Evolutionary conservation across 176 grass and related monocot species (phyloP).

Genomic region (Juncus effusus): DNA sequence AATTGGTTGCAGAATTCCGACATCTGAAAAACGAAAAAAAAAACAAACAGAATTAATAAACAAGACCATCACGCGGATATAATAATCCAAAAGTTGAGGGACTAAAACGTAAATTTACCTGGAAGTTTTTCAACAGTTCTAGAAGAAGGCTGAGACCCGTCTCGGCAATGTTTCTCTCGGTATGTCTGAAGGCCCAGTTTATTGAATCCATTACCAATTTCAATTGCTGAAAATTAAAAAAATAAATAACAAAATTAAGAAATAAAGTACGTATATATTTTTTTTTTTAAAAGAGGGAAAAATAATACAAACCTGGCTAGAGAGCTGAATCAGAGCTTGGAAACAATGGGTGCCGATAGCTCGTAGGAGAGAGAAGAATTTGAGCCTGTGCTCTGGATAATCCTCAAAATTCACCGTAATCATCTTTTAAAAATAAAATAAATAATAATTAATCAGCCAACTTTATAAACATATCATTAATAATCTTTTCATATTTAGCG

Average conservation of each 20-base stretch:
- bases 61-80: no score
- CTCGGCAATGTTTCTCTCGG: constrained; percentile 98
- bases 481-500: not conserved
- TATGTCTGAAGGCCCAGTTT: constrained; percentile 98
- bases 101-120: constrained; percentile 34
- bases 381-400: constrained; percentile 97
- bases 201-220: constrained; percentile 98
- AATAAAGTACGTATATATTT: not conserved
- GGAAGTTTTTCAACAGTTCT: constrained; percentile 91
- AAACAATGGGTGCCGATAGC: constrained; percentile 98
- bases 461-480: not conserved
- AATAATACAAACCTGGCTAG: constrained; percentile 61
- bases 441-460: constrained; percentile 6
- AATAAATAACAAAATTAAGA: constrained; percentile 25
- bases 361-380: constrained; percentile 92
- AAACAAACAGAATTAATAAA: not conserved
- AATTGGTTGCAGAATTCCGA: constrained; percentile 97
- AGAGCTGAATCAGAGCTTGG: constrained; percentile 94
- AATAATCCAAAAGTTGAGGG: no score
- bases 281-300: not conserved
- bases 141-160: constrained; percentile 89
- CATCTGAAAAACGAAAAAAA: constrained; percentile 43
- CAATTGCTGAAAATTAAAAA: constrained; percentile 70
- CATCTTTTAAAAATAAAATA: constrained; percentile 54
- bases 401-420: constrained; percentile 99